A percentile compares a stretch with the other conserved stretches of the same genome.
Conservation (phyloP, 805 yeast species). For the Groenewaldozyma tartarivorans region DNA sequence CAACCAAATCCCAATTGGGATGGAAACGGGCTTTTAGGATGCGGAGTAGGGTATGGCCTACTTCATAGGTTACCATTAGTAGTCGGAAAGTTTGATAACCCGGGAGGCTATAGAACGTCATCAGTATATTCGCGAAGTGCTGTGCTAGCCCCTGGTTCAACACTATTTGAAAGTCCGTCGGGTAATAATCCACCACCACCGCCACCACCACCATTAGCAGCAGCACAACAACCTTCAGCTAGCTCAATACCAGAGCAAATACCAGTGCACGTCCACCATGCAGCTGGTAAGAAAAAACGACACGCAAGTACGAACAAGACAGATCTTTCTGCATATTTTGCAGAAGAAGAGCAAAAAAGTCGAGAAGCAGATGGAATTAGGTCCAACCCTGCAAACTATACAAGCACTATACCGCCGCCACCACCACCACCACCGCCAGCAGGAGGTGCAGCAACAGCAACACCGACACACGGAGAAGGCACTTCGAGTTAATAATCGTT, state of each 20-base stretch:
- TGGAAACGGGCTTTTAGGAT: conserved; percentile 79
- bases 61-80: conserved; percentile 78
- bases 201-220: not conserved
- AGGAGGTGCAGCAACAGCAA: too few relatives aligned
- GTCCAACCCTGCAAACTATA: not conserved
- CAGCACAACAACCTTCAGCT: not conserved
- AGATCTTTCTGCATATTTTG: conserved; percentile 19
- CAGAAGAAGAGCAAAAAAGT: conserved; percentile 19
- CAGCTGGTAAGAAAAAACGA: conserved; percentile 6
- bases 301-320: conserved; percentile 1
- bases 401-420: conserved; percentile 8
- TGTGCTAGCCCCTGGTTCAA: conserved; percentile 28
- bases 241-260: not conserved
- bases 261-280: conserved; percentile 1
- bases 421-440: conserved; percentile 21
- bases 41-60: conserved; percentile 91
- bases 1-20: conserved; percentile 66
- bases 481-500: conserved; percentile 1
- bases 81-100: conserved; percentile 12
- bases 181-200: not conserved
- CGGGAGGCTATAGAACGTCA: conserved; percentile 1
- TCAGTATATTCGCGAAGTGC: conserved; percentile 1
- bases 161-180: conserved; percentile 30
- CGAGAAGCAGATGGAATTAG: conserved; percentile 16
- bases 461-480: too few relatives aligned